Conservation (phyloP, 1,139 yeast species). For the Pichia kudriavzevii region DNA sequence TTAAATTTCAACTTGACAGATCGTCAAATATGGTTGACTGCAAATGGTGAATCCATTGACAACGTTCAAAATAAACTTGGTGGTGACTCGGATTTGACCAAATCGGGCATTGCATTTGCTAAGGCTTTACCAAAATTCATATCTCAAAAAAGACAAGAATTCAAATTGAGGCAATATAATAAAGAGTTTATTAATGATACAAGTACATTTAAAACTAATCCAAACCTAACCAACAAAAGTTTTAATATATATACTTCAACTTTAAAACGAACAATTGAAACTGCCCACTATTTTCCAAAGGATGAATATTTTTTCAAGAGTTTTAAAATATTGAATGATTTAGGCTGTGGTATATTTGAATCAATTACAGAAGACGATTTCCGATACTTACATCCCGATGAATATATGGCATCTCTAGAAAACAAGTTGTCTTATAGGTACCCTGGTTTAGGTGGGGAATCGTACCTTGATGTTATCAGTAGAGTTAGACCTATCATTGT, state of each 20-base stretch:
- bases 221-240: slow-evolving; percentile 18
- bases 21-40: slow-evolving; percentile 30
- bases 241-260: slow-evolving; percentile 30
- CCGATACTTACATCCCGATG: slow-evolving; percentile 20
- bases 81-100: slow-evolving; percentile 28
- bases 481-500: slow-evolving; percentile 28
- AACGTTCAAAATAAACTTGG: slow-evolving; percentile 24
- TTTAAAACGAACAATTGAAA: slow-evolving; percentile 26
- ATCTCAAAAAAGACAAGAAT: slow-evolving; percentile 27
- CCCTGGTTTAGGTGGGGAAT: slow-evolving; percentile 31
- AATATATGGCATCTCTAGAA: slow-evolving; percentile 23
- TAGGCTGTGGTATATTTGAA: slow-evolving; percentile 28
- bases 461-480: slow-evolving; percentile 29
- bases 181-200: slow-evolving; percentile 26
- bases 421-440: slow-evolving; percentile 27
- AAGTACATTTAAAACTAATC: slow-evolving; percentile 12
- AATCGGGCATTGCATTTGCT: slow-evolving; percentile 26
- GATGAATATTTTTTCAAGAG: slow-evolving; percentile 26
- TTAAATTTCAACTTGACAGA: slow-evolving; percentile 29
- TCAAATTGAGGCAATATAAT: slow-evolving; percentile 26
- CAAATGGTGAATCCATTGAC: slow-evolving; percentile 27
- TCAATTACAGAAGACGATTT: slow-evolving; percentile 26
- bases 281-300: slow-evolving; percentile 25
- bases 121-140: slow-evolving; percentile 29
- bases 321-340: slow-evolving; percentile 28